Conservation (phyloP, 306 rosid genomes). For the Dalbergia cochinchinensis region DNA sequence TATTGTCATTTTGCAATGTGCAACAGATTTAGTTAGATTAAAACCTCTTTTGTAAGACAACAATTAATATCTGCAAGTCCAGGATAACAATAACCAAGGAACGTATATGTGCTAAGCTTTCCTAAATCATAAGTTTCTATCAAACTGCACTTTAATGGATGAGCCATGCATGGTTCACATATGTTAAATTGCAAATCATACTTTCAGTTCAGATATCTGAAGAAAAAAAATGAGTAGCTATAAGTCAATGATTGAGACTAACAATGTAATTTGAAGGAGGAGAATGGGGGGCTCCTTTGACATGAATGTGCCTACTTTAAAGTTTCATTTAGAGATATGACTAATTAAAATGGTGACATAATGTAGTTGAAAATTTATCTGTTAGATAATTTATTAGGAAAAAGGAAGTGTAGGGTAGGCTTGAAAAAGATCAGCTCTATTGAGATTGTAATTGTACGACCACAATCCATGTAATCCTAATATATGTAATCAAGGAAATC, state of each 20-base stretch:
- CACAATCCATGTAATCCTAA: slow-evolving; percentile 23
- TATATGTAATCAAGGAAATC: neutral
- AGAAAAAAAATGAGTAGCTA: neutral
- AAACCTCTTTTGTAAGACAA: neutral
- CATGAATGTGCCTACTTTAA: too few relatives aligned
- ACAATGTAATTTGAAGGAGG: neutral
- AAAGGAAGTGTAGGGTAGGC: neutral
- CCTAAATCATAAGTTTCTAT: slow-evolving; percentile 12
- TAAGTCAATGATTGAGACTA: neutral
- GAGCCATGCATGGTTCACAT: neutral
- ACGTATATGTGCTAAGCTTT: slow-evolving; percentile 3
- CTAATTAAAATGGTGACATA: neutral
- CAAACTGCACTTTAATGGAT: neutral
- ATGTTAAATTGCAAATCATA: neutral
- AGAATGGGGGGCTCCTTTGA: too few relatives aligned
- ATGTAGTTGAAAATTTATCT: neutral
- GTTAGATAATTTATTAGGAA: neutral
- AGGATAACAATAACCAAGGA: neutral
- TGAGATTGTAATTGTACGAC: neutral
- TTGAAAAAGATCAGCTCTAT: neutral
- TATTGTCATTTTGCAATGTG: neutral
- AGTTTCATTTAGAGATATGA: neutral
- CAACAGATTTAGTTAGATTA: neutral
- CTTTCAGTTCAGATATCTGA: neutral
- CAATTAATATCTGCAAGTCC: slow-evolving; percentile 4